Conservation (phyloP, 306 rosid species). For the Trifolium fragiferum region DNA sequence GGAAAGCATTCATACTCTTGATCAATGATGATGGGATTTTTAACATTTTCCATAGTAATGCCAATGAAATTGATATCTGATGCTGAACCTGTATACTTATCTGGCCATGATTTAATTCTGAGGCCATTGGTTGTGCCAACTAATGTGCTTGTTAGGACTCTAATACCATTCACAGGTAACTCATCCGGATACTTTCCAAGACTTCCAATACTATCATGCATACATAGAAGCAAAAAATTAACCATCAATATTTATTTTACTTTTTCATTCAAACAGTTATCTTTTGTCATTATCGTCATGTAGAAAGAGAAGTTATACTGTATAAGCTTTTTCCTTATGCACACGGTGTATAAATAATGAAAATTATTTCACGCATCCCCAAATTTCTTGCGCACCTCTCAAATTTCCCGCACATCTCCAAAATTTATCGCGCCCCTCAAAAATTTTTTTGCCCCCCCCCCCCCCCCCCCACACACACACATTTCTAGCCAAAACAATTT, state of each 20-base stretch:
- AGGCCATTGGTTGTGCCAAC: constrained; percentile 49
- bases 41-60: constrained; percentile 47
- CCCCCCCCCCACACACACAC: too few relatives aligned
- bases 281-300: too few relatives aligned
- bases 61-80: constrained; percentile 16
- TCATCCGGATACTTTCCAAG: constrained; percentile 50
- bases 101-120: constrained; percentile 56
- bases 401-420: too few relatives aligned
- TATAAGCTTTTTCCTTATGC: too few relatives aligned
- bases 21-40: constrained; percentile 54
- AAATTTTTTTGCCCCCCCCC: too few relatives aligned
- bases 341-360: too few relatives aligned
- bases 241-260: constrained; percentile 11
- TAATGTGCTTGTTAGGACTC: constrained; percentile 27
- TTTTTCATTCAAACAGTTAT: background rate
- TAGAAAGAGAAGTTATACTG: too few relatives aligned
- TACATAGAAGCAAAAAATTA: background rate
- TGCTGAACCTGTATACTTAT: constrained; percentile 39
- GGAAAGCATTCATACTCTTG: constrained; percentile 47
- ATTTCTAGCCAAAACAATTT: too few relatives aligned
- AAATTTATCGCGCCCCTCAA: too few relatives aligned
- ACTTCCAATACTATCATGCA: constrained; percentile 52
- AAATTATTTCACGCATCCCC: too few relatives aligned
- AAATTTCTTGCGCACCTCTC: too few relatives aligned
- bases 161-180: constrained; percentile 35